Evolutionary conservation across 192 early-diverging fungal species (phyloP), one percentile per base, ranked within the genome.

Genomic region (Entophlyctis luteolus): DNA sequence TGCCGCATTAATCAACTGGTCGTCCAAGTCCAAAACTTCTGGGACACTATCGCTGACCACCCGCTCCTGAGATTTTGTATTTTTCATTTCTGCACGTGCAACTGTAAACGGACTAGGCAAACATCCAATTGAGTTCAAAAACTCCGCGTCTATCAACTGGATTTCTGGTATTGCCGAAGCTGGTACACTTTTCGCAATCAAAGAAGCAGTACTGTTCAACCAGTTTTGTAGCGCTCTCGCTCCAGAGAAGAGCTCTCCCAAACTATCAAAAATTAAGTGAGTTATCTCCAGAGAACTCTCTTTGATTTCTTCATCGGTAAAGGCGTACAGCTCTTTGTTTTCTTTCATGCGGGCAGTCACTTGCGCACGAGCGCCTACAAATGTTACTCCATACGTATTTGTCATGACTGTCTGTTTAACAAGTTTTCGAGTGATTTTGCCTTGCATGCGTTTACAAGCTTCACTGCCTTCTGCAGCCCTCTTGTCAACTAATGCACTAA

Each of bases 321-420:
- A 79, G 67, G 85, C 85, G 31, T 83, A 79, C 16, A 83, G 52
- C 35, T 59, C 37, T 16, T 58, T 55, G 4, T 46, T 20, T 71
- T 98, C 96, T 69, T 84, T 87, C 37, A 98, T 73, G 27, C 94
- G 84, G 36, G 86, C 87, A 25, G 81, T 78, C 59, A 98, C 94
- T 79, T 98, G 96, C 8, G 80, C 78, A 35, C 87, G 77, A 3
- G 96, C 96, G 32, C 96, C 96, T 25, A 99, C 81, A 67, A 95
- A 90, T 1, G 96, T 99, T 50, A 99, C 96, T 31, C 96, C 96
- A 50, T 99, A 99, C 3, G 95, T 94, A 72, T 95, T 96, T 52
- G 96, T 99, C 96, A 99, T 99, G 66, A 99, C 95, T 0, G 96
- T 95, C 68, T 99, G 94, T 79, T 99, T 99, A 55, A 99, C 93